Base-by-base conservation (phyloP, 441 rosid genomes). In the Breynia disticha region DNA sequence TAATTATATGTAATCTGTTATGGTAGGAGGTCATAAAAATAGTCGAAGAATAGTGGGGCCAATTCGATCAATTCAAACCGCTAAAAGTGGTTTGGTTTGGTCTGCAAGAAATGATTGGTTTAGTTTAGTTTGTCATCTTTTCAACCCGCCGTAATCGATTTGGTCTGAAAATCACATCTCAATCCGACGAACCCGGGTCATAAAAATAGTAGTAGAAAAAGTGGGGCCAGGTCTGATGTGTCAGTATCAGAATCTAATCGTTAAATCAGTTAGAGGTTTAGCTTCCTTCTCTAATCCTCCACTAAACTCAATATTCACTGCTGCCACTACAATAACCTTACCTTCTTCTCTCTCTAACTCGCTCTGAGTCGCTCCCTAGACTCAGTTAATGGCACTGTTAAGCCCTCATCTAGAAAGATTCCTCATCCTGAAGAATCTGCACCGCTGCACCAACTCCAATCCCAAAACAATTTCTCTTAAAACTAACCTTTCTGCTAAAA, bases 401-500 rank as follows among this genome's bases (percentile, higher is more conserved):
- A 78, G 71, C 41, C 83, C 78, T 9, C 82, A 74, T 57, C 61
- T 80, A 44, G 84, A 83, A 77, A 67, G 79, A 38, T 82, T 76
- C 64, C 64, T 73, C 64, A 62, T 73, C 64, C 48, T 73, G 17
- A 66, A 71, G 57, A 59, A 60, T 35, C 79, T 69, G 51, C 70
- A 46, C 44, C 53, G 24, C 6, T 22, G 62, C 17, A 9, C 17
- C 55, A 28, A 15, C 50, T 21, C 68, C 55, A 56, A 32, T 60
- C n/a, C 59, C 59, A 76, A 68, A 56, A 22, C 66, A 16, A 37
- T 43, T 50, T 20, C 49, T 58, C 72, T 46, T 13, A 28, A 57
- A 51, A 16, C 7, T 48, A 10, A 21, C 52, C 46, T 51, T 44
- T 35, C 66, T 0, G 14, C 57, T 0, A 21, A 16, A 38, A 65